Evolutionary conservation across 2,329 filamentous ascomycete species (phyloP), one percentile per base, ranked within the genome.

Genomic region (Pyricularia sp.): DNA sequence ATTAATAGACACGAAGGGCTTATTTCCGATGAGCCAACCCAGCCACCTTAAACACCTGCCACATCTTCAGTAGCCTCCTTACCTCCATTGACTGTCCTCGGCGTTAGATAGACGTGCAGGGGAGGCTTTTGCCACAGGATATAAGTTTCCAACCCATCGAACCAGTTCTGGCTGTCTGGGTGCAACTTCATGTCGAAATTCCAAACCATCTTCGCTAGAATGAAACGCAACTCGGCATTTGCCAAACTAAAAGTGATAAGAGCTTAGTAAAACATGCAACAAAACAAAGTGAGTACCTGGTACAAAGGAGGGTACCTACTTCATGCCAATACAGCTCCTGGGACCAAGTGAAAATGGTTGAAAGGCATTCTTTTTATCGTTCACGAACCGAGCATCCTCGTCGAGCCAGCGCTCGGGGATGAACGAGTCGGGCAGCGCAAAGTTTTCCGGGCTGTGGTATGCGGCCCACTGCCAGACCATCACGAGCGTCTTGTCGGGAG

Each of bases 141-240:
- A 12, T 30, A 63, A 9, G 3, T 8, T 28, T 63, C 72, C 65
- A 78, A 53, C 13, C 53, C 35, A 26, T 63, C 40, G 2, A 63
- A 22, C 78, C 79, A 81, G 35, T 72, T 66, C 3, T 68, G 33
- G 31, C 72, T 72, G 19, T 75, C 72, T 6, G 77, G 70, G 0
- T 72, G 73, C 28, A 81, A 70, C 44, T 71, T 69, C 65, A 82
- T 65, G 65, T 83, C 80, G 68, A 82, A 84, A 62, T 78, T 79
- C 70, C 74, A 83, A 0, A 83, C 67, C 3, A 83, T 67, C 2
- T 75, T 75, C 0, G 78, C 76, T 7, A 84, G 70, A 53, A 83
- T 78, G 7, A 82, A 70, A 7, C 81, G 74, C 75, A 83, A 79
- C 68, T 84, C 80, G n/a, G 77, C 73, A 63, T 81, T 81, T 2